Conservation (phyloP, 2,329 filamentous ascomycete species). For the Chrysoporthe puriensis region DNA sequence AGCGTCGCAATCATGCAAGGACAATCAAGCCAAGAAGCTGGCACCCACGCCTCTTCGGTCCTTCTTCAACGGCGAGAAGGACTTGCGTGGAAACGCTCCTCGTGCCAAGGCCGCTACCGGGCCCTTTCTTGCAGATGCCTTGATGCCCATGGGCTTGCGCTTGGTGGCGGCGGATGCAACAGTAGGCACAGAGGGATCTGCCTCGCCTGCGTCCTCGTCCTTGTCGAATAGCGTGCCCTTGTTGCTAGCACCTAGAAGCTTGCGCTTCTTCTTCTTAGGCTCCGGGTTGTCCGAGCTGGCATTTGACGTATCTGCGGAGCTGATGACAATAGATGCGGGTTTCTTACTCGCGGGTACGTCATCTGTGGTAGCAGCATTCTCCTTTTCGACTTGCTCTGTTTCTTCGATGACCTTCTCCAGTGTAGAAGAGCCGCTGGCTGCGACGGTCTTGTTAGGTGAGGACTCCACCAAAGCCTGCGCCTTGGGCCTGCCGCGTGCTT, state of each 20-base stretch:
- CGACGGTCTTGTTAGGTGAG: constrained; percentile 51
- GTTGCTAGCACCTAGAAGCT: constrained; percentile 64
- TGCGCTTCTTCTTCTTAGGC: constrained; percentile 71
- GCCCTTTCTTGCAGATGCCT: constrained; percentile 22
- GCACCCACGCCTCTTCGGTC: constrained; percentile 66
- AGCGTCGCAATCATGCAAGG: background rate
- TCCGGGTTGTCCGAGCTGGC: constrained; percentile 37
- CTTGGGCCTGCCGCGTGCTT: constrained; percentile 50
- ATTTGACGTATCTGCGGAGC: constrained; percentile 15
- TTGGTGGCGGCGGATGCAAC: constrained; percentile 28
- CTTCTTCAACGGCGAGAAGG: constrained; percentile 75
- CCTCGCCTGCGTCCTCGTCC: constrained; percentile 65
- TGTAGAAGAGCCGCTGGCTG: constrained; percentile 36
- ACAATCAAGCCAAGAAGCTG: constrained; percentile 58
- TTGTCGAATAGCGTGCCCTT: constrained; percentile 71
- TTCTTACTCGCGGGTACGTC: constrained; percentile 36
- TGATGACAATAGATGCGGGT: constrained; percentile 25
- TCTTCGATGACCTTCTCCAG: constrained; percentile 46
- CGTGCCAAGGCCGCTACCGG: constrained; percentile 36
- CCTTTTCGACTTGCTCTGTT: constrained; percentile 34
- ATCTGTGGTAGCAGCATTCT: constrained; percentile 38
- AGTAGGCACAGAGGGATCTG: constrained; percentile 32
- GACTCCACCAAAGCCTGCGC: constrained; percentile 50
- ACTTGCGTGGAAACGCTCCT: constrained; percentile 54
- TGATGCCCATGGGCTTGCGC: constrained; percentile 32